Percentiles rank a stretch among this genome's conserved stretches.
These are phyloP conservation scores for Aquanectria penicillioides DNA, from an alignment of 2,329 filamentous ascomycete species.

Conservation along the genomic window DNA sequence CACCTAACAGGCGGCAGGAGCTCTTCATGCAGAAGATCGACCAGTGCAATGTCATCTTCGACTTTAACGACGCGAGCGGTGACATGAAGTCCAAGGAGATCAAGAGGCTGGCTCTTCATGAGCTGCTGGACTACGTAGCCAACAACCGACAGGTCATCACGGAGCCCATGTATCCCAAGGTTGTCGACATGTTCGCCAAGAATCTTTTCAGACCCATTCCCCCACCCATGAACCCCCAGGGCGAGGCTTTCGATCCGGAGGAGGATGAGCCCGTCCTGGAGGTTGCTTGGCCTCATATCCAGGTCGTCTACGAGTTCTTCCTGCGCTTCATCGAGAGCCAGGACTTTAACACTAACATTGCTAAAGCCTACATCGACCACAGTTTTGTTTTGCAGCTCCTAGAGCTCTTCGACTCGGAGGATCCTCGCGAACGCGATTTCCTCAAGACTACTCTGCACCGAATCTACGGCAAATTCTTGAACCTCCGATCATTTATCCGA, in stretches of 20 bases:
- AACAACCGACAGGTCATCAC: conserved; percentile 99
- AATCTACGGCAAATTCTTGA: conserved; percentile 99
- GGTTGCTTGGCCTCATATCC: conserved; percentile 98
- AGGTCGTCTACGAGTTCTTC: conserved; percentile 99
- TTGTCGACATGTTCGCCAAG: conserved; percentile 99
- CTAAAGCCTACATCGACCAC: conserved; percentile 98
- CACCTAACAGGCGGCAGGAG: conserved; percentile 92
- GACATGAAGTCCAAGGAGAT: conserved; percentile 99
- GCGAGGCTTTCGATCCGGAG: conserved; percentile 97
- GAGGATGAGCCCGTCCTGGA: conserved; percentile 98
- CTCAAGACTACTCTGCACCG: conserved; percentile 97
- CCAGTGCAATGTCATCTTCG: conserved; percentile 99
- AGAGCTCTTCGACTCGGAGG: conserved; percentile 98
- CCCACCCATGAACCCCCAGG: conserved; percentile 96
- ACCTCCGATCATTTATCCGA: conserved; percentile 95
- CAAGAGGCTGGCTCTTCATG: conserved; percentile 94
- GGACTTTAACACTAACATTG: conserved; percentile 99
- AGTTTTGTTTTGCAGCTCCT: conserved; percentile 95
- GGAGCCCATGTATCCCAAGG: conserved; percentile 97
- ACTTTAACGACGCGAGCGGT: conserved; percentile 97
- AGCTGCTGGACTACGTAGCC: conserved; percentile 96
- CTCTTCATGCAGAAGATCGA: conserved; percentile 99
- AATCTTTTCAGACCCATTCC: conserved; percentile 98
- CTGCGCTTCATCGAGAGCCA: conserved; percentile 98
- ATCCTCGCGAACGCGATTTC: conserved; percentile 95